Evolutionary conservation across 2,329 filamentous ascomycete species (phyloP), one percentile per base, ranked within the genome.

Genomic region (Exophiala lecanii-corni): DNA sequence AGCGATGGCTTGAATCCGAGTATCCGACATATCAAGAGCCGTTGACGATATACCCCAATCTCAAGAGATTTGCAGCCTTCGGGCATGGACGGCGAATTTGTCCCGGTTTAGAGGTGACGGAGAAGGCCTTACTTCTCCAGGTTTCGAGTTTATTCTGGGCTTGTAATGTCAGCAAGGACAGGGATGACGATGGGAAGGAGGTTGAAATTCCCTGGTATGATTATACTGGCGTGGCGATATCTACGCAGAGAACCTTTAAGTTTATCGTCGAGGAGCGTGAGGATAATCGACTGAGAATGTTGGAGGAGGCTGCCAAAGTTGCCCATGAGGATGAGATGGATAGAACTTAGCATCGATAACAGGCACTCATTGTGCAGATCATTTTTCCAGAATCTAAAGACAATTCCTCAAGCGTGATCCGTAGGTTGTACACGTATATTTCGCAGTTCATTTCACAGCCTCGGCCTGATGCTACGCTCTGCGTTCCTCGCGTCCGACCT

Each of bases 381-480:
- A n/a, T n/a, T n/a, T n/a, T n/a, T n/a, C n/a, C n/a, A n/a, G n/a
- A n/a, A n/a, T n/a, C n/a, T n/a, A n/a, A n/a, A n/a, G n/a, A n/a
- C n/a, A n/a, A n/a, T n/a, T n/a, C n/a, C n/a, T n/a, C n/a, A n/a
- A n/a, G n/a, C n/a, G n/a, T n/a, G n/a, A n/a, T n/a, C n/a, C n/a
- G n/a, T n/a, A n/a, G n/a, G n/a, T n/a, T n/a, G n/a, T n/a, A n/a
- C n/a, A n/a, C n/a, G n/a, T n/a, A n/a, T n/a, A n/a, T n/a, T n/a
- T n/a, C n/a, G n/a, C n/a, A n/a, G n/a, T n/a, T n/a, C n/a, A 28
- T n/a, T 28, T 32, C 30, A 35, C 4, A 51, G 64, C 72, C 89
- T 57, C 89, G 59, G 70, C 80, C 88, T 15, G 79, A 70, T 0
- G 81, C 81, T 50, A 74, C 67, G 53, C 73, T 72, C 60, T 78